Evolutionary conservation across 73 alveolate genomes (phyloP).

Genomic region (Breviolum minutum): DNA sequence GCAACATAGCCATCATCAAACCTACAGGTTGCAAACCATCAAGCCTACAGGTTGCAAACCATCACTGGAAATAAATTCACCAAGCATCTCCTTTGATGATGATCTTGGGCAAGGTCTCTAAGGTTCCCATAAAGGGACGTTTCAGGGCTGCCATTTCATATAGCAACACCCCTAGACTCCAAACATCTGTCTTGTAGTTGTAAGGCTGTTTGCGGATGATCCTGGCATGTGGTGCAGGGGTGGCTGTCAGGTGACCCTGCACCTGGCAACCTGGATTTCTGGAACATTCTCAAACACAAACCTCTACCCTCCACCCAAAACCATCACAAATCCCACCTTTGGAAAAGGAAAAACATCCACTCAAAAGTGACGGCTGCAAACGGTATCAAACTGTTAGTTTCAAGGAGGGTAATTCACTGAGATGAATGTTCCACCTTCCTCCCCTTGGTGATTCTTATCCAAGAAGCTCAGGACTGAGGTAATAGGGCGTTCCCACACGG

Average conservation of each 20-base stretch:
- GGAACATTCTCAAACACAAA: no score
- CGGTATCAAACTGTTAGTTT: no score
- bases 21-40: no score
- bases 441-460: background rate
- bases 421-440: no score
- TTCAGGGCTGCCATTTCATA: conserved; percentile 83
- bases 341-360: no score
- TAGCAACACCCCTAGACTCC: conserved; percentile 91
- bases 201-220: conserved; percentile 79
- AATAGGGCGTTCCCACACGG: conserved; percentile 90
- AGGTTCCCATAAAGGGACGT: conserved; percentile 85
- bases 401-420: no score
- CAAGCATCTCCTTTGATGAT: conserved; percentile 85
- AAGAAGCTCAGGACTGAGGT: conserved; percentile 76
- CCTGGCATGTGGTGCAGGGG: background rate
- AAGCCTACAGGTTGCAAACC: no score
- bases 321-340: no score
- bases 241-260: background rate
- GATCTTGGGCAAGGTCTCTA: conserved; percentile 81
- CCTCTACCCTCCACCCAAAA: no score
- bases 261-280: no score
- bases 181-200: conserved; percentile 92
- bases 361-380: no score
- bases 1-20: no score
- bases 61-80: background rate